A percentile compares a stretch with the other conserved stretches of the same genome.
Evolutionary conservation across 768 basidiomycete species (phyloP).

Genomic region (Russula foetens): DNA sequence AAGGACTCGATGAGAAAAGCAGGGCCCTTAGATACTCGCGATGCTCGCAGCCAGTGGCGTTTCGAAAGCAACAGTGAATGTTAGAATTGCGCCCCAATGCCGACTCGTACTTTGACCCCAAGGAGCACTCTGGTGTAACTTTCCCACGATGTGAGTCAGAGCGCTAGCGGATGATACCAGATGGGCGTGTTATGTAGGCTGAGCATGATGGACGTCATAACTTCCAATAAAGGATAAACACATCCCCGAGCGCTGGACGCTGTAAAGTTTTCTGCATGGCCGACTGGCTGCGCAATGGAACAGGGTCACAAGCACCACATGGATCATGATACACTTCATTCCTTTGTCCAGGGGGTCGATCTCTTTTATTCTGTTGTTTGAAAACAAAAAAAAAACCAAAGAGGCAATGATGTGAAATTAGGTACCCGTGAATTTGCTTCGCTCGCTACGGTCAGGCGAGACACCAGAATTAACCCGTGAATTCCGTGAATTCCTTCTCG

Average conservation of each 20-base stretch:
- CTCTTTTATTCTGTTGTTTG: neutral
- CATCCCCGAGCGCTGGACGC: neutral
- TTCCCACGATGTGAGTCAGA: too few relatives aligned
- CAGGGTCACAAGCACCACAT: neutral
- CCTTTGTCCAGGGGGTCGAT: neutral
- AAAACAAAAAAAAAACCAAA: neutral
- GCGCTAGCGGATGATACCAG: neutral
- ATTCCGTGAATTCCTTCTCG: too few relatives aligned
- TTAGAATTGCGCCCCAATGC: neutral
- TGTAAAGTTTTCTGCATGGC: too few relatives aligned
- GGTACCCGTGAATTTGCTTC: too few relatives aligned
- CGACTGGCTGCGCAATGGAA: too few relatives aligned
- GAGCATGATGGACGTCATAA: neutral
- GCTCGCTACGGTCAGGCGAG: too few relatives aligned
- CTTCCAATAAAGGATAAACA: conserved; percentile 3
- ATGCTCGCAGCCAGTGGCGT: neutral
- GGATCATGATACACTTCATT: neutral
- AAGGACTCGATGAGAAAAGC: neutral
- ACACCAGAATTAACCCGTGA: too few relatives aligned
- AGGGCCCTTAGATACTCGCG: neutral
- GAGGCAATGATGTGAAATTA: too few relatives aligned
- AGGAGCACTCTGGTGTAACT: neutral
- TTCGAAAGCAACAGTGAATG: neutral
- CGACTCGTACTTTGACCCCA: neutral
- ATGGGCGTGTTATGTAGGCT: neutral